Conservation (phyloP, 1,284 basidiomycete species). For the Amylostereum areolatum region DNA sequence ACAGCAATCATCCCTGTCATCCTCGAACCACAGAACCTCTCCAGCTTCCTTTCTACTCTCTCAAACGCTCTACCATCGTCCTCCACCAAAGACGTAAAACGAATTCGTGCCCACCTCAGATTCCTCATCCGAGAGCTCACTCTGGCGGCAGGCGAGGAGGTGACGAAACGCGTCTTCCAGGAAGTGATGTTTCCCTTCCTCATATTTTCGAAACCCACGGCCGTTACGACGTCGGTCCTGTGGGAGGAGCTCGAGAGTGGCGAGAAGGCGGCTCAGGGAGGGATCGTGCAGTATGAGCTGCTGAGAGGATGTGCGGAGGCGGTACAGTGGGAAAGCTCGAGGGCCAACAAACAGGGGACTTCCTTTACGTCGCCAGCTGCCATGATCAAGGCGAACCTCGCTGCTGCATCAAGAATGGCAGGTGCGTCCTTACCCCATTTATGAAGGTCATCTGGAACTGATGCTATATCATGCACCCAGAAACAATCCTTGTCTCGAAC, state of each 20-base stretch:
- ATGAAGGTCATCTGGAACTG: not conserved
- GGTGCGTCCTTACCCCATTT: slow-evolving; percentile 35
- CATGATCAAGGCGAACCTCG: slow-evolving; percentile 46
- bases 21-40: slow-evolving; percentile 24
- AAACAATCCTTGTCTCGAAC: slow-evolving; percentile 53
- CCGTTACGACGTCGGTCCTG: slow-evolving; percentile 52
- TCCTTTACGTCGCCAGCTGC: slow-evolving; percentile 22
- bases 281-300: slow-evolving; percentile 31
- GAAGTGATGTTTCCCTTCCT: slow-evolving; percentile 67
- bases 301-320: slow-evolving; percentile 41
- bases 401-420: slow-evolving; percentile 53
- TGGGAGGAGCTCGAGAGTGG: slow-evolving; percentile 54
- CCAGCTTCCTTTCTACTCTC: slow-evolving; percentile 37
- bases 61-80: slow-evolving; percentile 17
- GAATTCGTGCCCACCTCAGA: slow-evolving; percentile 36
- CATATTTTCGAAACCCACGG: slow-evolving; percentile 64
- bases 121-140: slow-evolving; percentile 42
- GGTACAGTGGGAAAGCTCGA: slow-evolving; percentile 27
- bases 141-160: slow-evolving; percentile 21
- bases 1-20: slow-evolving; percentile 40
- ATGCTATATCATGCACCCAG: slow-evolving; percentile 27
- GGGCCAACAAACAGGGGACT: slow-evolving; percentile 15
- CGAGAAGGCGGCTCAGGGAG: slow-evolving; percentile 17
- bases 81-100: no score
- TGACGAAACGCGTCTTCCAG: slow-evolving; percentile 46